These are phyloP conservation scores for Orbilia brochopaga DNA, from an alignment of 2,329 filamentous ascomycete species.

Conservation along the genomic window DNA sequence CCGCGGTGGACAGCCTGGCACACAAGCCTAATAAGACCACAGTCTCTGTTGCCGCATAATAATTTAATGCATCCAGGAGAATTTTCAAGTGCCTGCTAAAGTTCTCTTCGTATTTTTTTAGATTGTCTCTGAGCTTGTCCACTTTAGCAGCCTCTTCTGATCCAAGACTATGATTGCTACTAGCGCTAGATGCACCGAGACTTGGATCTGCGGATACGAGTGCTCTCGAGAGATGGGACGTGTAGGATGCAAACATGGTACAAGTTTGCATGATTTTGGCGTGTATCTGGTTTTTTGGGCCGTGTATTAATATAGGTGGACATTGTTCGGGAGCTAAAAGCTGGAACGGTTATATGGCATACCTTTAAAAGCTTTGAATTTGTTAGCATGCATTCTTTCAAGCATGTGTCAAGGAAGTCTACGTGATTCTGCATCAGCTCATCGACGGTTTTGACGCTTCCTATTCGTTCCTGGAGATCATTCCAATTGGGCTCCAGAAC, in stretches of 20 bases:
- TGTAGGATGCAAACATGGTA: slow-evolving; percentile 90
- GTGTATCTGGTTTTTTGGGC: slow-evolving; percentile 75
- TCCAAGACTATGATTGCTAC: slow-evolving; percentile 14
- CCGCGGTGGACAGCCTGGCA: slow-evolving; percentile 79
- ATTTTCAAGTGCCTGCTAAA: slow-evolving; percentile 93
- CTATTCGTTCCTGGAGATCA: slow-evolving; percentile 63
- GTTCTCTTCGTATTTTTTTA: slow-evolving; percentile 90
- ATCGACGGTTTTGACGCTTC: slow-evolving; percentile 80
- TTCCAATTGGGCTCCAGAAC: slow-evolving; percentile 99
- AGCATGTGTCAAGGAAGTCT: slow-evolving; percentile 93
- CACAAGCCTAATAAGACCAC: slow-evolving; percentile 90
- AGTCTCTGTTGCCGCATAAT: slow-evolving; percentile 96
- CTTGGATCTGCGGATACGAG: slow-evolving; percentile 84
- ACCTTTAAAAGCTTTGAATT: slow-evolving; percentile 93
- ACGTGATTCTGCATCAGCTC: slow-evolving; percentile 99
- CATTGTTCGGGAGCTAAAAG: not conserved
- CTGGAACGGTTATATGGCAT: slow-evolving; percentile 56
- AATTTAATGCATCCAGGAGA: slow-evolving; percentile 90
- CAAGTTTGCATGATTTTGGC: slow-evolving; percentile 97
- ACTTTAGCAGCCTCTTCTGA: slow-evolving; percentile 62
- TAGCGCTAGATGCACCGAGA: slow-evolving; percentile 51
- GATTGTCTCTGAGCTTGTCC: slow-evolving; percentile 80
- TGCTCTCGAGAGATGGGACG: slow-evolving; percentile 81
- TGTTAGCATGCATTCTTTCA: slow-evolving; percentile 99
- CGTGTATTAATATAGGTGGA: not conserved